These are phyloP conservation scores for Elsinoe necatrix DNA, from an alignment of 2,329 filamentous ascomycete species.

Conservation along the genomic window DNA sequence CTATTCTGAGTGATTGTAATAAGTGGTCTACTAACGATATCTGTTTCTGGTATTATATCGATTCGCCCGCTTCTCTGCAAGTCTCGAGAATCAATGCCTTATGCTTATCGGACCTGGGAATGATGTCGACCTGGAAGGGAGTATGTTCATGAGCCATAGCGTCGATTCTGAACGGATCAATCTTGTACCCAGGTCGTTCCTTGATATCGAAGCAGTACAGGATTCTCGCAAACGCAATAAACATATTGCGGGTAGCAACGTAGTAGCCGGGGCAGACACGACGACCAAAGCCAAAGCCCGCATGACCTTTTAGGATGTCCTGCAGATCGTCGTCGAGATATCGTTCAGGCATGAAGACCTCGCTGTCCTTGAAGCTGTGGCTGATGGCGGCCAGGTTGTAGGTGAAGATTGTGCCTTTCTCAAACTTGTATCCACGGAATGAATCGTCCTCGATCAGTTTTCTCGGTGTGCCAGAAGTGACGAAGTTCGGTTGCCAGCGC, in stretches of 20 bases:
- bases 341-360: neutral
- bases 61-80: neutral
- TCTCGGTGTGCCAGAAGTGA: neutral
- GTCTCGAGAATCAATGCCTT: neutral
- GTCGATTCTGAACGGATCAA: neutral
- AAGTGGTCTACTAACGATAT: too few species aligned
- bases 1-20: neutral
- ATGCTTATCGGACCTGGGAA: neutral
- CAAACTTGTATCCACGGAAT: neutral
- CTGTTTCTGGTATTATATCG: neutral
- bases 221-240: neutral
- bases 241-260: neutral
- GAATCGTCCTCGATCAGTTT: neutral
- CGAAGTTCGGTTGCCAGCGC: neutral
- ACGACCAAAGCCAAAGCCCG: neutral
- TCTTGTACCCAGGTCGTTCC: neutral
- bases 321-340: neutral
- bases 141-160: neutral
- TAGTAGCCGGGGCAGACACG: neutral
- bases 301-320: neutral
- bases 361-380: neutral
- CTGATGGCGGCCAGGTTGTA: neutral
- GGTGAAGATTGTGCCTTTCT: neutral
- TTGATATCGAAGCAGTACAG: slow-evolving; percentile 4
- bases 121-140: neutral